These are phyloP conservation scores for Ophiostoma populinum DNA, from an alignment of 2,329 filamentous ascomycete species.

Conservation along the genomic window DNA sequence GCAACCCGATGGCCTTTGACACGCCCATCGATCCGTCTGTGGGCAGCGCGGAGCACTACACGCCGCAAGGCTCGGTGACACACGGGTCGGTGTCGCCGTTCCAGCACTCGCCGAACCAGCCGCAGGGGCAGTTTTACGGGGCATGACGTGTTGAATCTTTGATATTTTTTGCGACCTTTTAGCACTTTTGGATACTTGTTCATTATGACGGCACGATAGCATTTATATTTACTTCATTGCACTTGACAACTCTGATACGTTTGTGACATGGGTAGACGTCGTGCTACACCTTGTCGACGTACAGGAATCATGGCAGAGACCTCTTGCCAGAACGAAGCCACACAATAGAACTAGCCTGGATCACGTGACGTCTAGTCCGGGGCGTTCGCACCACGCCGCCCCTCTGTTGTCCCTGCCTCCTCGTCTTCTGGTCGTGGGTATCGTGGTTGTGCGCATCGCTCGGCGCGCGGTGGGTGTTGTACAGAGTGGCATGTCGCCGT, in stretches of 20 bases:
- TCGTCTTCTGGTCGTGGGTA: not conserved
- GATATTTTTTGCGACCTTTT: not conserved
- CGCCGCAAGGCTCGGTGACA: slow-evolving; percentile 24
- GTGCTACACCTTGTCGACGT: no score
- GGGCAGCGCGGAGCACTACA: slow-evolving; percentile 19
- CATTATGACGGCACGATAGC: no score
- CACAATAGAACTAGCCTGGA: no score
- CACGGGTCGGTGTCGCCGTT: slow-evolving; percentile 24
- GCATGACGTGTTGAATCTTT: not conserved
- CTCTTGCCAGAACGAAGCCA: no score
- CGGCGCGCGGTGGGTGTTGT: not conserved
- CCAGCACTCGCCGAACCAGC: slow-evolving; percentile 23
- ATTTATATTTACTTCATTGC: no score
- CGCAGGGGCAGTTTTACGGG: slow-evolving; percentile 15
- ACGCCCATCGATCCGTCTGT: slow-evolving; percentile 17
- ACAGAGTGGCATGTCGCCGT: not conserved
- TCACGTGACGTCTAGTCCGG: no score
- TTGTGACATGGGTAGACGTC: no score
- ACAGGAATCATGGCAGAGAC: no score
- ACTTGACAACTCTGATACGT: no score
- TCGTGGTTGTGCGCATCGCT: not conserved
- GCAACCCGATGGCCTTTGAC: slow-evolving; percentile 17
- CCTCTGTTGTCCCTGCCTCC: no score
- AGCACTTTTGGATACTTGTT: not conserved
- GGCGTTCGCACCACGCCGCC: no score